Conservation (phyloP, 805 yeast species). For the Tetrapisispora namnaoensis region DNA sequence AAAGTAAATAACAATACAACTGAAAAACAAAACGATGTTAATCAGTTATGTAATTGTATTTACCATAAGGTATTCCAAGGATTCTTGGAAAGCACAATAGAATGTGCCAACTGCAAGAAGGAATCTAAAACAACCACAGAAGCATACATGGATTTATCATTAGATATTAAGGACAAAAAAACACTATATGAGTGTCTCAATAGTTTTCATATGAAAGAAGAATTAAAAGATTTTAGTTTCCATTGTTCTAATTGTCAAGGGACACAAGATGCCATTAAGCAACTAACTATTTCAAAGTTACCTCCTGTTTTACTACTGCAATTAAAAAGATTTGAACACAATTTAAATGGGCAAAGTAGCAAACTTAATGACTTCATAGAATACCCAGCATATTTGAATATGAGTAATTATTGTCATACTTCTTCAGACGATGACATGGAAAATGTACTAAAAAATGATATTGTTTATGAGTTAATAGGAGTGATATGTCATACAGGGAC, state of each 20-base stretch:
- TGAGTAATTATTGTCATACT: conserved; percentile 45
- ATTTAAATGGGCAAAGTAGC: conserved; percentile 35
- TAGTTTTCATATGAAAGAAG: conserved; percentile 70
- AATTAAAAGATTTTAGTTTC: conserved; percentile 57
- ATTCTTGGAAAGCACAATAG: conserved; percentile 66
- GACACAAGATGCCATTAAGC: conserved; percentile 59
- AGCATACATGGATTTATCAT: conserved; percentile 81
- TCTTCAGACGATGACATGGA: neutral
- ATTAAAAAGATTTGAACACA: conserved; percentile 54
- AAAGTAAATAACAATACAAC: conserved; percentile 6
- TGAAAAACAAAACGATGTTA: conserved; percentile 7
- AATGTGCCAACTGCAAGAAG: conserved; percentile 58
- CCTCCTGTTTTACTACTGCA: conserved; percentile 81
- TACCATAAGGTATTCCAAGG: conserved; percentile 81
- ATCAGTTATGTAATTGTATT: conserved; percentile 54
- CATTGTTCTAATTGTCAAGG: conserved; percentile 58
- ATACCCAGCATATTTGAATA: conserved; percentile 64
- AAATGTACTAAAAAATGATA: conserved; percentile 16
- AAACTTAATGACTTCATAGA: conserved; percentile 69
- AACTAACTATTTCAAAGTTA: conserved; percentile 52
- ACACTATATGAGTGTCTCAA: conserved; percentile 55
- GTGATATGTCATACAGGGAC: conserved; percentile 86
- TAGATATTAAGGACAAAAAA: conserved; percentile 49
- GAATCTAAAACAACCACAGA: conserved; percentile 62
- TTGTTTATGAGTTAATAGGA: conserved; percentile 76